Base-by-base conservation (phyloP, 176 grass and related monocot genomes). In the Aechmea fasciata region DNA sequence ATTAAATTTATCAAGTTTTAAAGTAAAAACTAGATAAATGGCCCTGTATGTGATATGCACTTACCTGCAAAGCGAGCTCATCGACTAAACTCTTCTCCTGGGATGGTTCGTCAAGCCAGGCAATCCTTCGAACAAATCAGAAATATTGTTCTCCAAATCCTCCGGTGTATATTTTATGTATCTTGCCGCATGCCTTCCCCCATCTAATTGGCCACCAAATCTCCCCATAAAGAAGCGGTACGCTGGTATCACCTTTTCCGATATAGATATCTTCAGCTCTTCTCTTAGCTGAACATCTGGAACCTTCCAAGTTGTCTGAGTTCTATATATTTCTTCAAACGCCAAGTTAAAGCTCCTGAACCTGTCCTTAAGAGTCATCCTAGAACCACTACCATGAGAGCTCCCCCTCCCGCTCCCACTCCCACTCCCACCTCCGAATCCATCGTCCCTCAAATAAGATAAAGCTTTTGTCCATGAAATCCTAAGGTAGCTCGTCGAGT, bases 251-350 rank as follows among this genome's bases (percentile, higher is more conserved):
- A 99, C 86, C 71, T 85, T 86, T 71, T 99, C 94, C 22, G 89
- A 90, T 83, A 99, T 87, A 57, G 89, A 99, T 69, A 99, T 99
- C 77, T 85, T 99, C 19, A 99, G 85, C 65, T 99, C 94, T 78
- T 99, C 94, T 50, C 89, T 77, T 19, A 92, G 81, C 70, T 99
- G 89, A 48, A 84, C 74, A 68, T 99, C 94, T 0, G 87, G 84
- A 69, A 97, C 94, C 75, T 97, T 93, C 94, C 94, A 97, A 12
- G 79, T 66, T 47, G 89, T 90, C 71, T 97, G 94, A 48, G 75
- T 80, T 79, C 94, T 84, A 74, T 97, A 83, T 74, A 77, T 79
- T 76, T 97, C 94, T 61, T 97, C 94, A 77, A 97, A 97, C 53
- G 86, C 69, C 70, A 87, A 68, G 65, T 97, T 97, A 69, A 97